phyloP scores from a whole-genome alignment of 2,329 filamentous ascomycete genomes.

The Aspergillus sergii region DNA sequence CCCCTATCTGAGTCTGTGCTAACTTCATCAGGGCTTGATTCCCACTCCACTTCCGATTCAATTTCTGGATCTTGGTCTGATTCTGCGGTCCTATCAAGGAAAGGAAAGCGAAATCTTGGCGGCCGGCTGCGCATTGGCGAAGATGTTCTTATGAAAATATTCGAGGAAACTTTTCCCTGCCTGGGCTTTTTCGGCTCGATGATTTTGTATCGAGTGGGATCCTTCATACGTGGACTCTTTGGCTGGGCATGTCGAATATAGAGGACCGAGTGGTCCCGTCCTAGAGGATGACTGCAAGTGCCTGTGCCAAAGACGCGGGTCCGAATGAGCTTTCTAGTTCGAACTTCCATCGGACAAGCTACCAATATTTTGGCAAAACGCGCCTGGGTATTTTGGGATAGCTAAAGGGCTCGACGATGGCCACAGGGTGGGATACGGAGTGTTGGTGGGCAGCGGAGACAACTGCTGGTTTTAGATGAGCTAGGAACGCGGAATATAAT shows the following conservation, averaged over 20 bases:
- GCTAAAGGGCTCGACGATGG: neutral
- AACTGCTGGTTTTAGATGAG: neutral
- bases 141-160: conserved; percentile 7
- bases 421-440: neutral
- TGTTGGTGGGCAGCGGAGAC: neutral
- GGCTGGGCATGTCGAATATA: conserved; percentile 14
- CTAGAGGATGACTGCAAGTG: conserved; percentile 15
- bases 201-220: conserved; percentile 11
- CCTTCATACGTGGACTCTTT: neutral
- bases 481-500: neutral
- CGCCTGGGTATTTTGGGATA: conserved; percentile 13
- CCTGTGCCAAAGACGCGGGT: conserved; percentile 16
- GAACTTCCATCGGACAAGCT: conserved; percentile 23
- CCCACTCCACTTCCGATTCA: neutral
- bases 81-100: conserved; percentile 15
- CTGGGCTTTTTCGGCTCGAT: conserved; percentile 12
- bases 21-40: neutral
- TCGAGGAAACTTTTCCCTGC: neutral
- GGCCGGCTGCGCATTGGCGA: conserved; percentile 15
- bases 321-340: conserved; percentile 24
- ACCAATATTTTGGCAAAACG: conserved; percentile 20
- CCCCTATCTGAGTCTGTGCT: neutral
- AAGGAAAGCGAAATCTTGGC: conserved; percentile 17
- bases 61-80: neutral
- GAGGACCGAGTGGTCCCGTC: conserved; percentile 19